Percentiles rank a stretch among this genome's conserved stretches.
phyloP scores from a whole-genome alignment of 2,329 filamentous ascomycete species.

The Exophiala bonariae region DNA sequence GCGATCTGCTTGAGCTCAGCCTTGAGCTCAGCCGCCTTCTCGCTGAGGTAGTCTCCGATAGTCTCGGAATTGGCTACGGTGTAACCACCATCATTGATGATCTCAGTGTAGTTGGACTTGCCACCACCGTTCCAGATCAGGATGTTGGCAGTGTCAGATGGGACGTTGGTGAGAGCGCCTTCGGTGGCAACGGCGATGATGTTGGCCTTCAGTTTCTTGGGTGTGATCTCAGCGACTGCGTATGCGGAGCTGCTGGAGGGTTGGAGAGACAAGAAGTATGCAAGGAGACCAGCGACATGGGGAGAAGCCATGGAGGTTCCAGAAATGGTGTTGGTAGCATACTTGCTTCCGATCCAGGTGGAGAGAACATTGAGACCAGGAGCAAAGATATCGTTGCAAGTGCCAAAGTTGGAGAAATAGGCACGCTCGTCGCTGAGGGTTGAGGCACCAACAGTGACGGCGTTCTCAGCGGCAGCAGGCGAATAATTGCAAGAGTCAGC shows the following conservation, averaged over 20 bases:
- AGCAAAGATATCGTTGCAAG: slow-evolving; percentile 97
- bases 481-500: slow-evolving; percentile 99
- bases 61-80: slow-evolving; percentile 36
- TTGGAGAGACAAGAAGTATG: slow-evolving; percentile 97
- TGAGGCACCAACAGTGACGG: slow-evolving; percentile 93
- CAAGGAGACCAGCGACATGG: slow-evolving; percentile 92
- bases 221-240: slow-evolving; percentile 83
- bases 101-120: slow-evolving; percentile 83
- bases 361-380: slow-evolving; percentile 96
- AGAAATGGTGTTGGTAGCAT: slow-evolving; percentile 97
- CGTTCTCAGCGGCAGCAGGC: slow-evolving; percentile 85
- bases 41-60: slow-evolving; percentile 42
- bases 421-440: slow-evolving; percentile 92
- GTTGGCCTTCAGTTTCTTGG: slow-evolving; percentile 89
- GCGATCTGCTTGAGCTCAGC: slow-evolving; percentile 30
- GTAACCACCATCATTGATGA: slow-evolving; percentile 74
- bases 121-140: slow-evolving; percentile 99
- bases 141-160: slow-evolving; percentile 83
- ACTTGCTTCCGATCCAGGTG: slow-evolving; percentile 96
- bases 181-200: slow-evolving; percentile 80
- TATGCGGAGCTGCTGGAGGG: slow-evolving; percentile 87
- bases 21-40: slow-evolving; percentile 49
- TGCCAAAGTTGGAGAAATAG: slow-evolving; percentile 99
- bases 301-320: slow-evolving; percentile 99
- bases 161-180: slow-evolving; percentile 77